phyloP scores from a whole-genome alignment of 257 asterid genomes.

The Primulina eburnea region DNA sequence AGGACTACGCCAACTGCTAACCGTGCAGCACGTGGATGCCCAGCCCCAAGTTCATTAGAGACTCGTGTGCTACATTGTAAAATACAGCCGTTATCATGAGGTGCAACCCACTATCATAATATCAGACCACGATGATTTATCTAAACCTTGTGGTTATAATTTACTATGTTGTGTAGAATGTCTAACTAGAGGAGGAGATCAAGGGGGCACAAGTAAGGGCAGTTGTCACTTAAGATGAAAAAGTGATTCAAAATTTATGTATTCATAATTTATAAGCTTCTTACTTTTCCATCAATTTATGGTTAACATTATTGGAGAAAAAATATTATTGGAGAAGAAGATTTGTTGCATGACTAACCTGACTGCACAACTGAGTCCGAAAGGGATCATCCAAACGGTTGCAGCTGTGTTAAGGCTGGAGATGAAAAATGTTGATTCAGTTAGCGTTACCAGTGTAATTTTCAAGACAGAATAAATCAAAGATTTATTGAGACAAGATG shows the following conservation, averaged over 20 bases:
- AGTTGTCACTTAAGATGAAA: no score
- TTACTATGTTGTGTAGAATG: no score
- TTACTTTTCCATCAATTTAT: no score
- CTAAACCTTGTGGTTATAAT: no score
- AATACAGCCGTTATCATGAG: neutral
- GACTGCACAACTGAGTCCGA: slow-evolving; percentile 76
- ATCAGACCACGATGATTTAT: no score
- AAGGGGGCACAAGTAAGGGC: no score
- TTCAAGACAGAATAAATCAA: neutral
- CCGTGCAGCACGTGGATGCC: slow-evolving; percentile 55
- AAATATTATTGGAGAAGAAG: neutral
- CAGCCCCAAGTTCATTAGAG: slow-evolving; percentile 81
- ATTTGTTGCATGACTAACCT: slow-evolving; percentile 46
- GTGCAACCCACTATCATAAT: no score
- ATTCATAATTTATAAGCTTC: no score
- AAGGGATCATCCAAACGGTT: slow-evolving; percentile 83
- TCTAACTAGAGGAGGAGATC: no score
- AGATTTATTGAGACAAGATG: neutral
- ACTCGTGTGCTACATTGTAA: slow-evolving; percentile 63
- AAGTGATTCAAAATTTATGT: no score
- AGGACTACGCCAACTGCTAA: slow-evolving; percentile 58
- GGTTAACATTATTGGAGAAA: neutral
- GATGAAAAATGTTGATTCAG: slow-evolving; percentile 12
- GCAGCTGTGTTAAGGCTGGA: slow-evolving; percentile 68
- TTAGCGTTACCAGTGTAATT: neutral